Conservation (phyloP, 192 early-diverging fungal genomes). For the Chytriomyces confervae region DNA sequence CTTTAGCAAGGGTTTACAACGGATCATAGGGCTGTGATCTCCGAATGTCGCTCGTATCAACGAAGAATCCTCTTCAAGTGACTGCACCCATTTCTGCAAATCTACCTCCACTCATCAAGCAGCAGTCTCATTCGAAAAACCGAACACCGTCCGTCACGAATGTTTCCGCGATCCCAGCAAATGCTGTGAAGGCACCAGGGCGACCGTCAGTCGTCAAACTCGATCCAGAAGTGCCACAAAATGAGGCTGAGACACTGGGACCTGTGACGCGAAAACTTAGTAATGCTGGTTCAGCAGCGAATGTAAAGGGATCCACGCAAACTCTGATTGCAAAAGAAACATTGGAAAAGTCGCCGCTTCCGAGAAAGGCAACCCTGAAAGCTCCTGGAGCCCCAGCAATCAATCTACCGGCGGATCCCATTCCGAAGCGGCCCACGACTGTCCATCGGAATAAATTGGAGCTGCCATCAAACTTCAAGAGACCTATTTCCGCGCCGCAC, state of each 20-base stretch:
- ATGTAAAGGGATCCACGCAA: no score
- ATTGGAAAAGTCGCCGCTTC: not conserved
- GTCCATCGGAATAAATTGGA: not conserved
- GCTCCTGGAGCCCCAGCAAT: not conserved
- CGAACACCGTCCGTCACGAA: not conserved
- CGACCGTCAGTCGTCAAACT: not conserved
- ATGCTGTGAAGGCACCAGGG: not conserved
- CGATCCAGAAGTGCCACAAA: slow-evolving; percentile 9
- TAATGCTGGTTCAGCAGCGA: not conserved
- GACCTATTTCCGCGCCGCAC: slow-evolving; percentile 27
- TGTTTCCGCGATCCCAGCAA: not conserved
- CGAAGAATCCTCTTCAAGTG: no score
- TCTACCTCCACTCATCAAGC: not conserved
- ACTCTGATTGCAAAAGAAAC: not conserved
- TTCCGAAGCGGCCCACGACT: not conserved
- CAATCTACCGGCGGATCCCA: not conserved
- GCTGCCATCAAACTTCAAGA: not conserved
- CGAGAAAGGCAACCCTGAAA: not conserved
- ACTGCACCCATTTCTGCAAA: no score
- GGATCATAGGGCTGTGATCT: no score
- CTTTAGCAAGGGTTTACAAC: no score
- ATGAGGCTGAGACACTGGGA: slow-evolving; percentile 15
- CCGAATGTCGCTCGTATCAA: no score
- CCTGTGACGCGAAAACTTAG: not conserved
- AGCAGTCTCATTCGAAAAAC: not conserved